Conservation (phyloP, 2,329 filamentous ascomycete genomes). For the Colletotrichum ledebouriae region DNA sequence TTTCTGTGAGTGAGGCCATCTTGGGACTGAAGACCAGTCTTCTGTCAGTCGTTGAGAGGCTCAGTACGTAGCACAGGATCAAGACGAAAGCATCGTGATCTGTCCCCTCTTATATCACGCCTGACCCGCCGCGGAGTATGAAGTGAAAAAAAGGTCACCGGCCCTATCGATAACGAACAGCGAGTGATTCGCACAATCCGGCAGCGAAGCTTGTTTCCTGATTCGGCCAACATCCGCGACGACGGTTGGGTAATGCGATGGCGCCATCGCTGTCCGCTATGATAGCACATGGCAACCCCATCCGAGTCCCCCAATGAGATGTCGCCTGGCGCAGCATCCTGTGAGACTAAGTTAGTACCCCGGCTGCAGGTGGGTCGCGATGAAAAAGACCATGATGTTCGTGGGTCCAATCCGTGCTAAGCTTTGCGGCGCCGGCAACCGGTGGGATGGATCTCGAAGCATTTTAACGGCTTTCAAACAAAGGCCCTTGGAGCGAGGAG, state of each 20-base stretch:
- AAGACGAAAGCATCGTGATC: not conserved
- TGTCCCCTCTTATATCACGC: conserved; percentile 3
- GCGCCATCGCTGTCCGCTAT: conserved; percentile 39
- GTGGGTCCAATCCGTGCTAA: conserved; percentile 10
- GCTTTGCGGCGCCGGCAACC: conserved; percentile 23
- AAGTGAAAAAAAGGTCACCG: conserved; percentile 1
- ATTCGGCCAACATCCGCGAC: conserved; percentile 27
- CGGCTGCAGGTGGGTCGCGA: conserved; percentile 5
- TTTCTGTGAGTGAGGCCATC: conserved; percentile 32
- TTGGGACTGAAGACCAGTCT: no score
- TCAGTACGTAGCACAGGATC: not conserved
- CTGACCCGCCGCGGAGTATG: conserved; percentile 22
- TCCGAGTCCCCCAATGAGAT: conserved; percentile 24
- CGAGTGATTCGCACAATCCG: not conserved
- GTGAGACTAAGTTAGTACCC: not conserved
- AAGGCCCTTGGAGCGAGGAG: no score
- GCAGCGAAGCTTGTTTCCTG: conserved; percentile 1
- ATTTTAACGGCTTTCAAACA: not conserved
- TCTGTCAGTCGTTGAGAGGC: not conserved
- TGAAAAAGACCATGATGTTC: conserved; percentile 2
- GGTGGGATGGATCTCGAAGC: not conserved
- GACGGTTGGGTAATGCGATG: conserved; percentile 34
- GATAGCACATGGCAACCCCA: conserved; percentile 30
- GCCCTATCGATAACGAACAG: conserved; percentile 3
- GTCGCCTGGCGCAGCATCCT: conserved; percentile 9